A percentile compares a stretch with the other conserved stretches of the same genome.
Evolutionary conservation across 148 eudicot genomes (phyloP).

Genomic region (Selenicereus undatus): DNA sequence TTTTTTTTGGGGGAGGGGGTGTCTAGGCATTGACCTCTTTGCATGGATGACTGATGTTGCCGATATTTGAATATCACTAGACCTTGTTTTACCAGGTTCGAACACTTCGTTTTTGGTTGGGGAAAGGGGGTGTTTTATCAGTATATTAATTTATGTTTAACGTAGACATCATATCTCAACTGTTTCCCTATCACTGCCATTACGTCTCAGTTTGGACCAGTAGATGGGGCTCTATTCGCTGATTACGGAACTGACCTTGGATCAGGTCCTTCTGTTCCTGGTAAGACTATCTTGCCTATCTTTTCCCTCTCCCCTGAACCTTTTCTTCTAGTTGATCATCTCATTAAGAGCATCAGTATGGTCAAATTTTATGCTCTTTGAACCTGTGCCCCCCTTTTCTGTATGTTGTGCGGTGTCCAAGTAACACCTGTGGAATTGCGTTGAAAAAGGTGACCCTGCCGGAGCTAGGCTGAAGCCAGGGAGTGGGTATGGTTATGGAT

Average conservation of each 20-base stretch:
- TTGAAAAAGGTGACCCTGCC: constrained; percentile 79
- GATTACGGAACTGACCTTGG: constrained; percentile 99
- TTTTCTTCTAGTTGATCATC: neutral
- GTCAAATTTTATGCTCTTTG: neutral
- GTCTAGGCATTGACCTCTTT: too few species aligned
- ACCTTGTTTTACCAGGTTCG: too few species aligned
- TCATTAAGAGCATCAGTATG: neutral
- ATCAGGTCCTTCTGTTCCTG: constrained; percentile 80
- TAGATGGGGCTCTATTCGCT: constrained; percentile 86
- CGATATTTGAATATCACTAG: too few species aligned
- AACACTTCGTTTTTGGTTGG: too few species aligned
- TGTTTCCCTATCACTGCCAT: neutral
- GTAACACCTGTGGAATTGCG: neutral
- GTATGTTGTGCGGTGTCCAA: too few species aligned
- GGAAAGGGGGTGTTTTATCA: too few species aligned
- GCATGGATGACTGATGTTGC: too few species aligned
- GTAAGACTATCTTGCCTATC: constrained; percentile 32
- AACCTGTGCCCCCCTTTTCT: too few species aligned
- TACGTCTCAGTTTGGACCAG: constrained; percentile 70
- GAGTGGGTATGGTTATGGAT: constrained; percentile 89
- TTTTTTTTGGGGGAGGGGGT: too few species aligned
- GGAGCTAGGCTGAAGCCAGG: constrained; percentile 95
- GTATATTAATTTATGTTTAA: neutral
- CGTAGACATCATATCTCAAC: neutral
- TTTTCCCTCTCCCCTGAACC: neutral